Evolutionary conservation across 2,329 filamentous ascomycete genomes (phyloP).

Genomic region (Pseudopyricularia cyperi): DNA sequence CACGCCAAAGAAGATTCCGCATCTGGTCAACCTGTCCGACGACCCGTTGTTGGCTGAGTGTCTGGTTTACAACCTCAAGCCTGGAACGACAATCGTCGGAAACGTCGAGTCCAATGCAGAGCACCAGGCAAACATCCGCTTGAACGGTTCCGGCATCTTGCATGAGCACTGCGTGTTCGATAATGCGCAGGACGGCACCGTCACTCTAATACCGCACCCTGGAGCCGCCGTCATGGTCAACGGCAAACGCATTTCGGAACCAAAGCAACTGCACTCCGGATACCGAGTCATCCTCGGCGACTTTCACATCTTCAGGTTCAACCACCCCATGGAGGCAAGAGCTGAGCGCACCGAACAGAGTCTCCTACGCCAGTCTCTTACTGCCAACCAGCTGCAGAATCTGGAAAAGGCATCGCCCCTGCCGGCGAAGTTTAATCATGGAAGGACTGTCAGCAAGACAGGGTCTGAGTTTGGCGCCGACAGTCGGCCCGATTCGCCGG

Average conservation of each 20-base stretch:
- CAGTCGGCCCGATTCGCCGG: constrained; percentile 68
- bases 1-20: constrained; percentile 98
- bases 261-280: constrained; percentile 76
- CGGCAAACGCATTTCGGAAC: constrained; percentile 75
- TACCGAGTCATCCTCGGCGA: constrained; percentile 93
- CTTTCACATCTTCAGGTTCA: constrained; percentile 98
- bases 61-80: constrained; percentile 95
- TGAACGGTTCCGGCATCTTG: constrained; percentile 88
- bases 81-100: constrained; percentile 83
- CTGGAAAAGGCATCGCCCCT: constrained; percentile 45
- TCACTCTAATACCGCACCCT: constrained; percentile 80
- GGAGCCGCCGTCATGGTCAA: constrained; percentile 99
- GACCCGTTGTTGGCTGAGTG: constrained; percentile 90
- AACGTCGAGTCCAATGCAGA: constrained; percentile 76
- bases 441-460: constrained; percentile 66
- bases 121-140: constrained; percentile 69
- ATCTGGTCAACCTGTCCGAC: constrained; percentile 95
- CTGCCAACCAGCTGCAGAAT: constrained; percentile 44
- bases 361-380: constrained; percentile 70
- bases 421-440: constrained; percentile 53
- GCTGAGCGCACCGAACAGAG: constrained; percentile 85
- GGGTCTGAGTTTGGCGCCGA: constrained; percentile 68
- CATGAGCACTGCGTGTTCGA: constrained; percentile 91
- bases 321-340: constrained; percentile 89
- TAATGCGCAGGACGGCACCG: constrained; percentile 71